Conservation (phyloP, 805 yeast species). For the Alloascoidea hylecoeti region DNA sequence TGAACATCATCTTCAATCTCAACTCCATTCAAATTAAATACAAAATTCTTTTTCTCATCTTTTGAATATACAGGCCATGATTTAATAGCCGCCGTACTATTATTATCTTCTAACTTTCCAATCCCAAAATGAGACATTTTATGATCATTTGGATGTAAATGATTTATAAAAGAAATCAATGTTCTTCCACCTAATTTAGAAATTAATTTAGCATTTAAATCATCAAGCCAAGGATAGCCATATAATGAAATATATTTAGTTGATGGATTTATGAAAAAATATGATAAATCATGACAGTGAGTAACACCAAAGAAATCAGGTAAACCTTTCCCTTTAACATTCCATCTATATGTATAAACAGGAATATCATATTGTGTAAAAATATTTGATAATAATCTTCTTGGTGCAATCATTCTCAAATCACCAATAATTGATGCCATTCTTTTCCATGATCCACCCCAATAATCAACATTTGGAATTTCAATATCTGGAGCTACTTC, state of each 20-base stretch:
- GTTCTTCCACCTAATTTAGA: background rate
- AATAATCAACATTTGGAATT: too few species aligned
- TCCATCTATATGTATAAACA: background rate
- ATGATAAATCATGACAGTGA: constrained; percentile 1
- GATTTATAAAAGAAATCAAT: background rate
- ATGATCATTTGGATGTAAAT: background rate
- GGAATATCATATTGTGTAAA: constrained; percentile 1
- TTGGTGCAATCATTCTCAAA: background rate
- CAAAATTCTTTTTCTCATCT: background rate
- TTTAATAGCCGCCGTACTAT: too few species aligned
- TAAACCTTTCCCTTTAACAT: background rate
- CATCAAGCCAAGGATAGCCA: background rate
- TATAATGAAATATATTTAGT: background rate
- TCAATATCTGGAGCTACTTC: background rate
- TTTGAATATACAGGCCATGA: background rate
- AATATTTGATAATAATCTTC: background rate
- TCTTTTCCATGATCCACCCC: background rate
- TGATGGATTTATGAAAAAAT: background rate
- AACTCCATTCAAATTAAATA: background rate
- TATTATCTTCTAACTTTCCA: too few species aligned
- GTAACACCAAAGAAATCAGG: constrained; percentile 1
- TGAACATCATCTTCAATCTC: background rate
- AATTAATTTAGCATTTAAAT: background rate
- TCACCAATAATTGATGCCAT: background rate
- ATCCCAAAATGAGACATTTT: too few species aligned